Percentiles rank a stretch among this genome's conserved stretches.
phyloP scores from a whole-genome alignment of 2,329 filamentous ascomycete genomes.

The Delphinella strobiligena region DNA sequence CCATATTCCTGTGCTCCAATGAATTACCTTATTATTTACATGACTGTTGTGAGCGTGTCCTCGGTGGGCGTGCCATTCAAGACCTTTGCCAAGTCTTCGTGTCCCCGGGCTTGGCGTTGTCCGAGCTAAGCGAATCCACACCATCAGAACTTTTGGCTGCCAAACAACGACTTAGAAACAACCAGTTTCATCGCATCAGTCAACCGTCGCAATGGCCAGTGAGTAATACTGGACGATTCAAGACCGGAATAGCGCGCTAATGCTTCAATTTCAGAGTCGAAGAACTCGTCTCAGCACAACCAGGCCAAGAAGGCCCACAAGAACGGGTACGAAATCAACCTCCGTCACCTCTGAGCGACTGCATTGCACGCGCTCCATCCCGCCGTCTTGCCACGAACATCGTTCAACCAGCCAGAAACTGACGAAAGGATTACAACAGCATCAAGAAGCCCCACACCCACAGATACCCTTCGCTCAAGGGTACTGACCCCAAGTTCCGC shows the following conservation, averaged over 20 bases:
- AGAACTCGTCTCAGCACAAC: constrained; percentile 99
- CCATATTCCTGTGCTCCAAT: too few species aligned
- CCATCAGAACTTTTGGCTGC: background rate
- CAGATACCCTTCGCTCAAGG: constrained; percentile 97
- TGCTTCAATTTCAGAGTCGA: constrained; percentile 60
- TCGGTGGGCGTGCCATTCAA: too few species aligned
- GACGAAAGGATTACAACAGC: constrained; percentile 37
- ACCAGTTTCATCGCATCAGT: constrained; percentile 6
- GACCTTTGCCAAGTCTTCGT: too few species aligned
- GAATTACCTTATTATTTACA: too few species aligned
- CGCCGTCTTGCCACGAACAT: background rate
- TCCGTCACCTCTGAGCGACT: background rate
- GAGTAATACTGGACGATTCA: constrained; percentile 34
- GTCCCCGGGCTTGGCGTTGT: too few species aligned
- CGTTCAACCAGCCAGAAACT: background rate
- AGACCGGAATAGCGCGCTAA: too few species aligned
- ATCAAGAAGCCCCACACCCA: constrained; percentile 99
- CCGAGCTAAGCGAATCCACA: too few species aligned
- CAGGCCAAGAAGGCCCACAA: constrained; percentile 97
- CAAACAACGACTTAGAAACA: background rate
- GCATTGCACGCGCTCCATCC: background rate
- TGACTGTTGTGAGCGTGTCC: too few species aligned
- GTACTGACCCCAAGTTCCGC: constrained; percentile 98
- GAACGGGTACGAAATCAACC: constrained; percentile 65
- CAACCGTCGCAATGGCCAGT: constrained; percentile 56